These are phyloP conservation scores for Hypoxylon sp. DNA, from an alignment of 2,329 filamentous ascomycete species.

Conservation along the genomic window DNA sequence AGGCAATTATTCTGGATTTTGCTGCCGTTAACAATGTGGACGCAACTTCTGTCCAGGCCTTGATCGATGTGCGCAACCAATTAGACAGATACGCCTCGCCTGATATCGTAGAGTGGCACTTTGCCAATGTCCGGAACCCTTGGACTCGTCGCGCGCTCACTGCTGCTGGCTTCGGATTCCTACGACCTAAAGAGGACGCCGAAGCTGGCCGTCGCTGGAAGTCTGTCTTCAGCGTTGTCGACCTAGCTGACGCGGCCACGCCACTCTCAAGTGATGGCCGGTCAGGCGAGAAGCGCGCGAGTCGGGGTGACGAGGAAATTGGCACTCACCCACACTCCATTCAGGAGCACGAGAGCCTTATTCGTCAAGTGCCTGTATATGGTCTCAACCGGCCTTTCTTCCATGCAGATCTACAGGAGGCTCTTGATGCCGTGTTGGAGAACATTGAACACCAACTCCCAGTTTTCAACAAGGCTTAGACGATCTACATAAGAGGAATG, in stretches of 20 bases:
- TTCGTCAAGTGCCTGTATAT: constrained; percentile 54
- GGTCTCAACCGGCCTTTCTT: constrained; percentile 67
- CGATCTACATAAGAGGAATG: not conserved
- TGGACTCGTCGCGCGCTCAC: constrained; percentile 71
- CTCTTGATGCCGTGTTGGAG: constrained; percentile 62
- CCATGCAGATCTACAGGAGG: constrained; percentile 62
- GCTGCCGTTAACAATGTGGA: constrained; percentile 69
- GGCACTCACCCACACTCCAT: constrained; percentile 34
- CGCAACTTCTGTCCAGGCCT: constrained; percentile 67
- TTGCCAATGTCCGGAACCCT: constrained; percentile 67
- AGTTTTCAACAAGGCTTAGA: constrained; percentile 26
- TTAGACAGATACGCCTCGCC: constrained; percentile 66
- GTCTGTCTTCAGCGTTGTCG: constrained; percentile 50
- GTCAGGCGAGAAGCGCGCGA: constrained; percentile 36
- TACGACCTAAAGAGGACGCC: constrained; percentile 29
- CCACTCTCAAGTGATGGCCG: constrained; percentile 35
- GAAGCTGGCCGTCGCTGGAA: constrained; percentile 41
- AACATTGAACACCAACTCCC: constrained; percentile 52
- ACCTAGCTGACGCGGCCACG: constrained; percentile 34
- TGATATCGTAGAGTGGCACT: constrained; percentile 64
- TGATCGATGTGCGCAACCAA: constrained; percentile 69
- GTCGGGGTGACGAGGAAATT: constrained; percentile 43
- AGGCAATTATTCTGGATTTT: constrained; percentile 70
- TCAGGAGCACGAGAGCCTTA: constrained; percentile 29
- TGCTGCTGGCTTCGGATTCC: constrained; percentile 67